These are phyloP conservation scores for Osmanthus fragrans DNA, from an alignment of 257 asterid species.

Conservation along the genomic window DNA sequence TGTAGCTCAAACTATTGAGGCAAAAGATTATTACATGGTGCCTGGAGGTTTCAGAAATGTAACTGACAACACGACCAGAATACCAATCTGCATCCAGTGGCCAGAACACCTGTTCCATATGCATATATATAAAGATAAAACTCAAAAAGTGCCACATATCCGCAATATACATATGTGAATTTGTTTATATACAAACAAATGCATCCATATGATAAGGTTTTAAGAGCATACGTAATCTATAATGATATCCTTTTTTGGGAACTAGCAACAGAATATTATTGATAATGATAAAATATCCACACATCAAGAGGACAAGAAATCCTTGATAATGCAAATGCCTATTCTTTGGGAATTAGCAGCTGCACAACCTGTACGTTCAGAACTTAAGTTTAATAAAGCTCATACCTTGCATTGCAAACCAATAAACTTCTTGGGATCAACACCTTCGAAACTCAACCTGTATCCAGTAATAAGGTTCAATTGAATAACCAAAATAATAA, in stretches of 20 bases:
- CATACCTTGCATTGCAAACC: conserved; percentile 86
- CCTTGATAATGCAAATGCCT: neutral
- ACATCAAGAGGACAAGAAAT: neutral
- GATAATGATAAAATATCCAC: neutral
- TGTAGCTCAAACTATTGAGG: conserved; percentile 10
- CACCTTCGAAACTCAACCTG: conserved; percentile 79
- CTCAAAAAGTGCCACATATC: conserved; percentile 8
- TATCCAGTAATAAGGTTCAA: conserved; percentile 26
- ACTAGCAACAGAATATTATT: neutral
- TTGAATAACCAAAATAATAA: too few relatives aligned
- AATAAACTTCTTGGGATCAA: conserved; percentile 70
- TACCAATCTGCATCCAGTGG: conserved; percentile 98
- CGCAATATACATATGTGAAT: neutral
- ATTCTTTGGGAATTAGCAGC: neutral
- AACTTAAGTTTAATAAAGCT: neutral
- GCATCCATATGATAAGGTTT: neutral
- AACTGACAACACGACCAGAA: conserved; percentile 53
- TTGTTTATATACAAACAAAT: neutral
- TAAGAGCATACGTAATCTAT: neutral
- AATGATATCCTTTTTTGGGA: neutral
- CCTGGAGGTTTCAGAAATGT: conserved; percentile 56
- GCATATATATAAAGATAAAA: conserved; percentile 14
- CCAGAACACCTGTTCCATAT: conserved; percentile 74
- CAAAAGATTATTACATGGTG: conserved; percentile 63
- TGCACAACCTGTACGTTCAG: neutral